Conservation (phyloP, 2,329 filamentous ascomycete species). For the Escovopsis weberi region DNA sequence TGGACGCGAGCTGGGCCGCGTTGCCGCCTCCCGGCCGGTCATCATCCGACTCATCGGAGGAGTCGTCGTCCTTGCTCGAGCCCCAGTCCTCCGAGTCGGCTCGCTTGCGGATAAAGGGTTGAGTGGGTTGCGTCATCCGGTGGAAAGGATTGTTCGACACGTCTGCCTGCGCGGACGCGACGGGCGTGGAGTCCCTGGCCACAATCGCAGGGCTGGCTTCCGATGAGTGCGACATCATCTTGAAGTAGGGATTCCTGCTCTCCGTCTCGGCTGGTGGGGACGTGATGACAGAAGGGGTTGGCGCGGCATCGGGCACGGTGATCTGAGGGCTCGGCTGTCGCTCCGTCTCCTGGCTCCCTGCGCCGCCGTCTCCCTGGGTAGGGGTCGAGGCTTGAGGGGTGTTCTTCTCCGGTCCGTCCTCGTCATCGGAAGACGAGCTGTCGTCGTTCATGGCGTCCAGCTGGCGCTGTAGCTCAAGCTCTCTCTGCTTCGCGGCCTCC, state of each 20-base stretch:
- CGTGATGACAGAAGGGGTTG: constrained; percentile 36
- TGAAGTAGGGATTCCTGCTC: constrained; percentile 91
- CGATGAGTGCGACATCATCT: constrained; percentile 61
- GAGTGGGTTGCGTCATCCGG: constrained; percentile 57
- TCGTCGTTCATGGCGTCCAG: constrained; percentile 63
- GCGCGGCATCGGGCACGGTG: constrained; percentile 29
- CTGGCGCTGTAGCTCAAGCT: constrained; percentile 78
- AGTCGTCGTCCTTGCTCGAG: constrained; percentile 47
- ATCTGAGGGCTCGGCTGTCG: constrained; percentile 35
- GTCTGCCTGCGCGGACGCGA: constrained; percentile 29
- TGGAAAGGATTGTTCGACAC: constrained; percentile 94
- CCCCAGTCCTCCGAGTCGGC: constrained; percentile 64
- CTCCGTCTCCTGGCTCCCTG: constrained; percentile 40
- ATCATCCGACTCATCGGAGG: constrained; percentile 58
- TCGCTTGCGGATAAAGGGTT: constrained; percentile 40
- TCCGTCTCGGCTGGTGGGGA: constrained; percentile 51
- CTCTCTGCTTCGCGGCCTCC: constrained; percentile 77
- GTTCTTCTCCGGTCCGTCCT: constrained; percentile 61
- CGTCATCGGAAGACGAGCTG: constrained; percentile 64
- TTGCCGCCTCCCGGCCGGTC: constrained; percentile 66
- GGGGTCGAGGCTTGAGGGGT: constrained; percentile 47
- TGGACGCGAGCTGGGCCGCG: constrained; percentile 84
- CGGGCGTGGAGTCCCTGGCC: constrained; percentile 26
- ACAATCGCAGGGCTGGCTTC: constrained; percentile 34
- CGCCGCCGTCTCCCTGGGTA: constrained; percentile 35